Evolutionary conservation across 2,329 filamentous ascomycete genomes (phyloP).

Genomic region (Neospermospora avenae): DNA sequence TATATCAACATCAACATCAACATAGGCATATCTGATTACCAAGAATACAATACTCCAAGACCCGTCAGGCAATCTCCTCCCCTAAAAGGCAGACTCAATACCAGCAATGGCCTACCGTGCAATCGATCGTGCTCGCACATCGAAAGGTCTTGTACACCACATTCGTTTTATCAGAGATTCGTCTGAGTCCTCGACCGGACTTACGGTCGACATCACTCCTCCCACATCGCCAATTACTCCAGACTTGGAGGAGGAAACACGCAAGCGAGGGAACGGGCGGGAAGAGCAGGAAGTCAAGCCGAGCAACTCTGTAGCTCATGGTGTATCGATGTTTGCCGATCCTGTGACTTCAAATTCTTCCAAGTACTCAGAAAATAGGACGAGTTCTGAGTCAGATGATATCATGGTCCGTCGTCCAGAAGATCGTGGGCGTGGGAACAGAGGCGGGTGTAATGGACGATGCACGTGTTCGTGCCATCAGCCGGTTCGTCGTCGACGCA

Average conservation of each 20-base stretch:
- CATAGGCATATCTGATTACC: not conserved
- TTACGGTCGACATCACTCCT: not conserved
- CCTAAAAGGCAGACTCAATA: not conserved
- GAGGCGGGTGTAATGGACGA: not conserved
- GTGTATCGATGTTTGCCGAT: not conserved
- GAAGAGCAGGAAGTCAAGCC: no score
- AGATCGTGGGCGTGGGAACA: not conserved
- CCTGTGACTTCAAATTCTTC: not conserved
- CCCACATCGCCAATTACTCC: not conserved
- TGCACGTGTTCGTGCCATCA: not conserved
- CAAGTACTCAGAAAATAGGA: not conserved
- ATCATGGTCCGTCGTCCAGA: not conserved
- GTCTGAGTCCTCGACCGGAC: not conserved
- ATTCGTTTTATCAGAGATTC: not conserved
- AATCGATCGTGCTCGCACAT: not conserved
- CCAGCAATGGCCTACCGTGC: not conserved
- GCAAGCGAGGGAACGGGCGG: not conserved
- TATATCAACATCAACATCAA: not conserved
- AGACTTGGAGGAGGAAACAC: not conserved
- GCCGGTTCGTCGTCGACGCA: not conserved
- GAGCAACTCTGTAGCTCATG: not conserved
- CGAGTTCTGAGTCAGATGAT: not conserved
- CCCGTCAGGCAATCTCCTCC: not conserved
- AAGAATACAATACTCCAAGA: not conserved
- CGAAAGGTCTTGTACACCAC: not conserved